Evolutionary conservation across 2,329 filamentous ascomycete species (phyloP).

Genomic region (Colletotrichum tropicale): DNA sequence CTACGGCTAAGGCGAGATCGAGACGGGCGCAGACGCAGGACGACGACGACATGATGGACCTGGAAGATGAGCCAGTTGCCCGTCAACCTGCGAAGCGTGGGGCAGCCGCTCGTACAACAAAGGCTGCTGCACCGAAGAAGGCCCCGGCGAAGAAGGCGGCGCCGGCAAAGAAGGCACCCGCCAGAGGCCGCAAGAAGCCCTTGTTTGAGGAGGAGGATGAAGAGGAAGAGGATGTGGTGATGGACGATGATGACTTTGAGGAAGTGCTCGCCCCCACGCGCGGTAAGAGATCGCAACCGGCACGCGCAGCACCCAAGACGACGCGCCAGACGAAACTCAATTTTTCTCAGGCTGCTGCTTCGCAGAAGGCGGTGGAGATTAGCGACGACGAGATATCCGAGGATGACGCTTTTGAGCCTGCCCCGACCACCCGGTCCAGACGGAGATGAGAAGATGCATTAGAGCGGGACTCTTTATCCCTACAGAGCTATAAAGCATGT

Average conservation of each 20-base stretch:
- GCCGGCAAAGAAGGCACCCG: slow-evolving; percentile 35
- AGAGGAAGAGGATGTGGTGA: slow-evolving; percentile 55
- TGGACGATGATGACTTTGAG: slow-evolving; percentile 59
- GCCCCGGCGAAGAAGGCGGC: slow-evolving; percentile 47
- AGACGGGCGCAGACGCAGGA: slow-evolving; percentile 30
- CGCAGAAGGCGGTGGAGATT: slow-evolving; percentile 59
- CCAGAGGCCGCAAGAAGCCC: slow-evolving; percentile 44
- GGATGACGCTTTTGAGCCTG: slow-evolving; percentile 62
- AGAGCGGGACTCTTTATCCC: neutral
- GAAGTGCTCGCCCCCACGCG: slow-evolving; percentile 23
- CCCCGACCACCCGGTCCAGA: slow-evolving; percentile 35
- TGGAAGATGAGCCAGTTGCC: slow-evolving; percentile 33
- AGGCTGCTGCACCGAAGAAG: slow-evolving; percentile 36
- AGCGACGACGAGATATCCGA: slow-evolving; percentile 71
- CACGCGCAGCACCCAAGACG: slow-evolving; percentile 31
- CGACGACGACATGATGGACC: slow-evolving; percentile 55
- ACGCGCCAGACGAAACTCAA: slow-evolving; percentile 53
- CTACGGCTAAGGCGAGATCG: slow-evolving; percentile 19
- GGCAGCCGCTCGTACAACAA: slow-evolving; percentile 29
- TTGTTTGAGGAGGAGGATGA: slow-evolving; percentile 36
- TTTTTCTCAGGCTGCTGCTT: slow-evolving; percentile 50
- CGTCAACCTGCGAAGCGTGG: slow-evolving; percentile 35
- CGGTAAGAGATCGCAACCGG: slow-evolving; percentile 32
- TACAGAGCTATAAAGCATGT: neutral
- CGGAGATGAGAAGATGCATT: slow-evolving; percentile 1